Conservation (phyloP, 2,329 filamentous ascomycete genomes). For the Colletotrichum higginsianum region DNA sequence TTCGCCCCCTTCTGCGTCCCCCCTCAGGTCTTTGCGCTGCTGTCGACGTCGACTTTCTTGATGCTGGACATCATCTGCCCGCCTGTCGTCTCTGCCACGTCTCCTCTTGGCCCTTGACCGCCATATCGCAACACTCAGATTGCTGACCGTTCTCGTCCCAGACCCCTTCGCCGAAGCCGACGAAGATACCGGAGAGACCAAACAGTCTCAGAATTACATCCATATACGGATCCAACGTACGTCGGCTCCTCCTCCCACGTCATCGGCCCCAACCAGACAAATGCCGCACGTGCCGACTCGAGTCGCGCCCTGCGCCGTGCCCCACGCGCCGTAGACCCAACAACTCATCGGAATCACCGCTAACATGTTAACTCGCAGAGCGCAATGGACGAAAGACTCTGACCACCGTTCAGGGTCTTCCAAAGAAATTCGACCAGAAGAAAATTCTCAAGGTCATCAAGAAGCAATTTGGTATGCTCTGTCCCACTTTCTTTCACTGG, state of each 20-base stretch:
- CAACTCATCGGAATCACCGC: constrained; percentile 42
- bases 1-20: constrained; percentile 43
- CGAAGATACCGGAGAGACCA: constrained; percentile 97
- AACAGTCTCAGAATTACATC: constrained; percentile 97
- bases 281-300: constrained; percentile 36
- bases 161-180: constrained; percentile 99
- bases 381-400: constrained; percentile 99
- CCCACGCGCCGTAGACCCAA: not conserved
- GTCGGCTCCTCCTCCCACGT: constrained; percentile 54
- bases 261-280: not conserved
- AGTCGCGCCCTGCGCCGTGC: constrained; percentile 12
- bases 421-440: constrained; percentile 99
- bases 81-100: not conserved
- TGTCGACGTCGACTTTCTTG: no score
- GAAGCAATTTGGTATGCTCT: constrained; percentile 91
- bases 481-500: not conserved
- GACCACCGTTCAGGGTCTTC: constrained; percentile 99
- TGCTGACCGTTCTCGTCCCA: constrained; percentile 57
- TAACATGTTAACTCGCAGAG: constrained; percentile 74
- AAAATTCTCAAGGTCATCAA: constrained; percentile 99
- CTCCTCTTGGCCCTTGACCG: constrained; percentile 26
- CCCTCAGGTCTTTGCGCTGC: not conserved
- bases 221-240: constrained; percentile 99
- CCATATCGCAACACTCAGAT: constrained; percentile 2
- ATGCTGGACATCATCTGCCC: not conserved